Evolutionary conservation across 345 rosid species (phyloP).

Genomic region (Anacardium occidentale): DNA sequence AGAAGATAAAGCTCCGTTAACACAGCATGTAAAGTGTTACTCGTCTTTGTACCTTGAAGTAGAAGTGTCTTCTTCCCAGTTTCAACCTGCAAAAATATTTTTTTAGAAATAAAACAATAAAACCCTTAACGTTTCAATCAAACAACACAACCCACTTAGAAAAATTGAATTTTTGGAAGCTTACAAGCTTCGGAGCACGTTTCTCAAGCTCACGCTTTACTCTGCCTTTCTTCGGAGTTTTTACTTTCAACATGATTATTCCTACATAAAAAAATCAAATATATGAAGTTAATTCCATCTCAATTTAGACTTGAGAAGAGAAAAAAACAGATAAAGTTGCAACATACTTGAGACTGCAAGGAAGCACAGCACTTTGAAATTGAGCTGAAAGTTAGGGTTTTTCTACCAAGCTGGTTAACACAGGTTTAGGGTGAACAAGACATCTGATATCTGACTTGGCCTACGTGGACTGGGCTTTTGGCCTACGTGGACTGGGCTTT

Average conservation of each 20-base stretch:
- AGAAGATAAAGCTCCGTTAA: conserved; percentile 66
- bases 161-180: conserved; percentile 1
- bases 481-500: too few relatives aligned
- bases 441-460: too few relatives aligned
- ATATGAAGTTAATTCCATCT: neutral
- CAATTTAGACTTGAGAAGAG: neutral
- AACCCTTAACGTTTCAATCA: neutral
- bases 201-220: conserved; percentile 63
- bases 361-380: too few relatives aligned
- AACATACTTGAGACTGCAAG: conserved; percentile 1
- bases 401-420: too few relatives aligned
- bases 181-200: conserved; percentile 82
- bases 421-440: too few relatives aligned
- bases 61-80: conserved; percentile 91
- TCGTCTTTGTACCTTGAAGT: conserved; percentile 88
- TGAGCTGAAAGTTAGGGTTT: too few relatives aligned
- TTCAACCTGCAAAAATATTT: conserved; percentile 52
- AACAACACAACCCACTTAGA: conserved; percentile 12
- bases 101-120: neutral
- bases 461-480: too few relatives aligned
- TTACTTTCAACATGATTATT: conserved; percentile 49
- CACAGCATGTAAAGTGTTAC: conserved; percentile 60
- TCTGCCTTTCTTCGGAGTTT: conserved; percentile 53
- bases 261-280: conserved; percentile 7
- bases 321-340: neutral